phyloP scores from a whole-genome alignment of 2,329 filamentous ascomycete species.

The Fusarium sp. region DNA sequence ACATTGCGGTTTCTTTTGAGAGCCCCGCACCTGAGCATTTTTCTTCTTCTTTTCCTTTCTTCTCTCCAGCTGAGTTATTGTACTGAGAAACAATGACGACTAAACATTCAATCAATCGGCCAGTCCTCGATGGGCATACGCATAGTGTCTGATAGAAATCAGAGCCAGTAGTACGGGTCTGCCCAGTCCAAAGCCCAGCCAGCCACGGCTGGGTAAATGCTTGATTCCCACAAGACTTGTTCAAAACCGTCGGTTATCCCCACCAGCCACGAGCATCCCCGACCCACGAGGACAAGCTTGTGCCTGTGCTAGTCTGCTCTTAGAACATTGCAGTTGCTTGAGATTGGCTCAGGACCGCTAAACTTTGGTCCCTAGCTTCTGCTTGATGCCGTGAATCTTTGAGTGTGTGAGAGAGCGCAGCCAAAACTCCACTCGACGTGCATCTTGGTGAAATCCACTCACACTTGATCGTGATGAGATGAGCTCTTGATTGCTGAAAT shows the following conservation, averaged over 20 bases:
- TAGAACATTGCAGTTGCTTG: slow-evolving; percentile 19
- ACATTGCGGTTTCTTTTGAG: slow-evolving; percentile 35
- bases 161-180: slow-evolving; percentile 14
- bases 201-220: slow-evolving; percentile 22
- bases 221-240: slow-evolving; percentile 22
- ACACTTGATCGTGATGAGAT: slow-evolving; percentile 38
- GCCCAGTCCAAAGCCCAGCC: slow-evolving; percentile 19
- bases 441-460: slow-evolving; percentile 32
- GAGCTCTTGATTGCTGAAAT: slow-evolving; percentile 25
- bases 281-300: slow-evolving; percentile 27
- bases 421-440: slow-evolving; percentile 29
- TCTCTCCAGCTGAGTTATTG: background rate
- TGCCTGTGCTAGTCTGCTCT: slow-evolving; percentile 30
- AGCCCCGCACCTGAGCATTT: slow-evolving; percentile 22
- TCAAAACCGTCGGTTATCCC: slow-evolving; percentile 29
- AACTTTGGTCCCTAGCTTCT: slow-evolving; percentile 42
- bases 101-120: background rate
- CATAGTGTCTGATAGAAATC: background rate
- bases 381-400: slow-evolving; percentile 23
- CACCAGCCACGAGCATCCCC: slow-evolving; percentile 37
- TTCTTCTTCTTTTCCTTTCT: slow-evolving; percentile 1
- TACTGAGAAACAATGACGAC: background rate
- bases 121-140: background rate
- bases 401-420: slow-evolving; percentile 15
- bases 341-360: slow-evolving; percentile 33